Conservation (phyloP, 2,329 filamentous ascomycete species). For the Botryotinia globosa region DNA sequence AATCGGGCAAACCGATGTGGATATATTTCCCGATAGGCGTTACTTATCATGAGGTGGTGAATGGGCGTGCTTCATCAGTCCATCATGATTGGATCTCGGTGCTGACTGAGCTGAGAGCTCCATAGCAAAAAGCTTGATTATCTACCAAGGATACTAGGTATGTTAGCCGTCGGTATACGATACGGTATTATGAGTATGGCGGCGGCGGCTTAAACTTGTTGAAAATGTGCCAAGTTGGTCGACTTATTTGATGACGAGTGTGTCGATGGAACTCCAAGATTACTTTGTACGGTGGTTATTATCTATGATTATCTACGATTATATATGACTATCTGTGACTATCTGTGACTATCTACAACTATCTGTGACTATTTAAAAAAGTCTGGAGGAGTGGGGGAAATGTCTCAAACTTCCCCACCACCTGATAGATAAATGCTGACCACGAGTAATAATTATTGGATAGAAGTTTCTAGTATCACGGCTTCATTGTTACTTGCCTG, state of each 20-base stretch:
- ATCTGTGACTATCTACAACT: not conserved
- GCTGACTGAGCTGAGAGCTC: not conserved
- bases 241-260: not conserved
- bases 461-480: not conserved
- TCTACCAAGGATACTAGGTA: not conserved
- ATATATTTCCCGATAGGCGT: not conserved
- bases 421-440: not conserved
- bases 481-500: too few relatives aligned
- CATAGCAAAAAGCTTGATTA: not conserved
- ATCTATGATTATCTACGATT: too few relatives aligned
- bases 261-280: not conserved
- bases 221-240: not conserved
- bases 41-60: not conserved
- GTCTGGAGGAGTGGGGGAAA: not conserved
- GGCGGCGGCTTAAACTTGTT: not conserved
- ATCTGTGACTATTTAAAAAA: not conserved
- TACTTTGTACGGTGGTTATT: too few relatives aligned
- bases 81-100: not conserved
- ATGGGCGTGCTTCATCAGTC: slow-evolving; percentile 6
- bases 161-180: not conserved
- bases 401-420: not conserved
- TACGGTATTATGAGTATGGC: too few relatives aligned
- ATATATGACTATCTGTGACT: too few relatives aligned
- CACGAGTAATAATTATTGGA: too few relatives aligned
- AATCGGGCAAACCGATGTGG: slow-evolving; percentile 1